Evolutionary conservation across 1,284 basidiomycete species (phyloP).

Genomic region (Trichosporon sp.): DNA sequence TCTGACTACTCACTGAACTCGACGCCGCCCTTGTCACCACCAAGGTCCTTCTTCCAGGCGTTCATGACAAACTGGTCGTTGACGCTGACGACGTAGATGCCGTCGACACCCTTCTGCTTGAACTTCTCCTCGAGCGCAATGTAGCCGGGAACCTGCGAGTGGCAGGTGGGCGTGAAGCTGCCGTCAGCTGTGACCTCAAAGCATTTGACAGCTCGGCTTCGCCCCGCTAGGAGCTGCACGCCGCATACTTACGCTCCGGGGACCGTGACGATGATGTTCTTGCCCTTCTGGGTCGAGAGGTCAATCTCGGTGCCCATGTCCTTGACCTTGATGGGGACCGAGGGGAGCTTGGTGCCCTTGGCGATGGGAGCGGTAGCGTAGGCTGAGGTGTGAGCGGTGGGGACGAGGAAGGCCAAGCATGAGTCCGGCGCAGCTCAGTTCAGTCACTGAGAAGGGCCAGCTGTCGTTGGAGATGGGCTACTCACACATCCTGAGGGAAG

Average conservation of each 20-base stretch:
- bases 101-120: constrained; percentile 62
- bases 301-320: constrained; percentile 53
- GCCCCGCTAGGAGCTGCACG: background rate
- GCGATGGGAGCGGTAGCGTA: constrained; percentile 52
- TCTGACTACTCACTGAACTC: constrained; percentile 38
- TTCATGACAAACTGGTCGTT: constrained; percentile 61
- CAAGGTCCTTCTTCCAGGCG: constrained; percentile 66
- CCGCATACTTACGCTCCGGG: constrained; percentile 34
- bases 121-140: constrained; percentile 59
- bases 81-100: constrained; percentile 63
- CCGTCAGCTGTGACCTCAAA: background rate
- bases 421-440: too few species aligned
- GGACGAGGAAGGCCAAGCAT: background rate
- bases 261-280: constrained; percentile 61
- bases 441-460: too few species aligned
- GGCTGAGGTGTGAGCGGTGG: background rate
- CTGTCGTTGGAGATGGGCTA: background rate
- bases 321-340: constrained; percentile 58
- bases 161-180: constrained; percentile 57
- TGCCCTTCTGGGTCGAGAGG: constrained; percentile 57
- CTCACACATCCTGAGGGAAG: background rate
- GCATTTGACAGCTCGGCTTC: too few species aligned
- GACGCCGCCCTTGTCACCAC: constrained; percentile 30
- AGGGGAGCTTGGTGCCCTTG: constrained; percentile 49
- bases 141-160: constrained; percentile 60